Percentiles rank a stretch among this genome's conserved stretches.
Conservation (phyloP, 768 basidiomycete species). For the Chiua virens region DNA sequence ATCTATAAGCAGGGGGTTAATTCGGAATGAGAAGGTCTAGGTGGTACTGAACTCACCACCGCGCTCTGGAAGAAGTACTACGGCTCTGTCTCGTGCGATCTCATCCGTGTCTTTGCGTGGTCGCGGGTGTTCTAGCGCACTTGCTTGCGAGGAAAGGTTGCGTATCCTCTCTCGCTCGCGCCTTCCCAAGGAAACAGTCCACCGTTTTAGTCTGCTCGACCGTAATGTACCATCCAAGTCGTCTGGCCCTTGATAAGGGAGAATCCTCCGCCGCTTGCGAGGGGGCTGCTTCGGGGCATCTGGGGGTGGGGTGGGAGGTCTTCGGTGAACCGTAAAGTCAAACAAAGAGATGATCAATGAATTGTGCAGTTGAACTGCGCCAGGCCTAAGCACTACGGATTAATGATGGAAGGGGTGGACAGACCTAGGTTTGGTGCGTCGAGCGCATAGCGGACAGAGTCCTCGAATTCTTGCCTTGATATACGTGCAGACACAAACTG, state of each 20-base stretch:
- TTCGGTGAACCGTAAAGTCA: slow-evolving; percentile 72
- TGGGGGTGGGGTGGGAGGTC: slow-evolving; percentile 65
- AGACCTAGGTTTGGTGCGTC: slow-evolving; percentile 55
- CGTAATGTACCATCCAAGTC: slow-evolving; percentile 56
- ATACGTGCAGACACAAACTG: slow-evolving; percentile 65
- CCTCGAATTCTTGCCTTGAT: slow-evolving; percentile 77
- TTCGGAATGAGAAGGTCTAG: not conserved
- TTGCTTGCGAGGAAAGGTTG: slow-evolving; percentile 44
- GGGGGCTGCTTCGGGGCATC: slow-evolving; percentile 58
- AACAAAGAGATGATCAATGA: slow-evolving; percentile 81
- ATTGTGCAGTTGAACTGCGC: slow-evolving; percentile 77
- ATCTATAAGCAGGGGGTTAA: slow-evolving; percentile 38
- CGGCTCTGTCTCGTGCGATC: slow-evolving; percentile 67
- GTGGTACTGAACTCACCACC: slow-evolving; percentile 45
- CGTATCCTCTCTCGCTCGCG: slow-evolving; percentile 75
- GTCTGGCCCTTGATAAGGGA: slow-evolving; percentile 72
- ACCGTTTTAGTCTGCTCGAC: slow-evolving; percentile 67
- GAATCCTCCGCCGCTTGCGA: slow-evolving; percentile 64
- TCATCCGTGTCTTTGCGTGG: slow-evolving; percentile 61
- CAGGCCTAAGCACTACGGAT: slow-evolving; percentile 8
- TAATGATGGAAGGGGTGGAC: slow-evolving; percentile 3
- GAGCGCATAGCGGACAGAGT: slow-evolving; percentile 59
- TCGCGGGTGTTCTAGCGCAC: slow-evolving; percentile 42
- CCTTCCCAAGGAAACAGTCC: slow-evolving; percentile 70
- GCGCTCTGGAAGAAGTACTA: slow-evolving; percentile 62